phyloP scores from a whole-genome alignment of 2,329 filamentous ascomycete species.

The Cytospora mali region DNA sequence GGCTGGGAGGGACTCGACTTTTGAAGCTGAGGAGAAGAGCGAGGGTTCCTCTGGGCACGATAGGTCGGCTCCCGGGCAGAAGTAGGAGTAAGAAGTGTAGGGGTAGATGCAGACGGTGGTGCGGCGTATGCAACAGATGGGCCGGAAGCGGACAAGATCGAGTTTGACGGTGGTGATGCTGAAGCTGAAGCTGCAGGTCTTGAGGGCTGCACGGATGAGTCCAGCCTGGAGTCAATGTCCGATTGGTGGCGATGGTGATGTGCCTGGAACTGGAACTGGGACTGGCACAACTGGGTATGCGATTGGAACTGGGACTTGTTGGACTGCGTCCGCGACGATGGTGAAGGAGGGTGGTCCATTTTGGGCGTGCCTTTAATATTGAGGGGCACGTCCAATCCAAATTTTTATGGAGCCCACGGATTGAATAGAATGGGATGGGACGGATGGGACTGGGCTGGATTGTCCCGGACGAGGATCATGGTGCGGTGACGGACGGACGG shows the following conservation, averaged over 20 bases:
- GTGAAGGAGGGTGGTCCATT: constrained; percentile 33
- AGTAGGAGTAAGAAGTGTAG: constrained; percentile 8
- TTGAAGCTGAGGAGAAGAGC: constrained; percentile 3
- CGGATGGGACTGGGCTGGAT: constrained; percentile 7
- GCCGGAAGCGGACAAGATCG: constrained; percentile 14
- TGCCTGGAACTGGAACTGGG: not conserved
- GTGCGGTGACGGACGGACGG: constrained; percentile 8
- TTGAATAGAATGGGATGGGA: constrained; percentile 20
- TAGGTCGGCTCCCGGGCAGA: constrained; percentile 4
- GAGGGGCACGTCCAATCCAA: constrained; percentile 23
- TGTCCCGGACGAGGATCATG: constrained; percentile 1
- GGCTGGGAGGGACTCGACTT: not conserved
- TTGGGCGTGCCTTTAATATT: constrained; percentile 25
- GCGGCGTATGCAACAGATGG: constrained; percentile 10
- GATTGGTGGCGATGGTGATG: constrained; percentile 9
- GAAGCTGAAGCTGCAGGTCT: constrained; percentile 9
- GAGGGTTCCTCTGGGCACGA: not conserved
- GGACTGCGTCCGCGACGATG: constrained; percentile 75
- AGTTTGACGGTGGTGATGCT: constrained; percentile 4
- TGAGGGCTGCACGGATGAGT: not conserved
- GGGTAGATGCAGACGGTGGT: not conserved
- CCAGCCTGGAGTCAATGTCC: constrained; percentile 3
- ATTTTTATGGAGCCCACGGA: constrained; percentile 25
- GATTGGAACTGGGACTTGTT: constrained; percentile 50
- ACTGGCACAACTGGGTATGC: constrained; percentile 55